Percentiles rank a stretch among this genome's conserved stretches.
Evolutionary conservation across 345 rosid genomes (phyloP).

Genomic region (Lagerstroemia speciosa): DNA sequence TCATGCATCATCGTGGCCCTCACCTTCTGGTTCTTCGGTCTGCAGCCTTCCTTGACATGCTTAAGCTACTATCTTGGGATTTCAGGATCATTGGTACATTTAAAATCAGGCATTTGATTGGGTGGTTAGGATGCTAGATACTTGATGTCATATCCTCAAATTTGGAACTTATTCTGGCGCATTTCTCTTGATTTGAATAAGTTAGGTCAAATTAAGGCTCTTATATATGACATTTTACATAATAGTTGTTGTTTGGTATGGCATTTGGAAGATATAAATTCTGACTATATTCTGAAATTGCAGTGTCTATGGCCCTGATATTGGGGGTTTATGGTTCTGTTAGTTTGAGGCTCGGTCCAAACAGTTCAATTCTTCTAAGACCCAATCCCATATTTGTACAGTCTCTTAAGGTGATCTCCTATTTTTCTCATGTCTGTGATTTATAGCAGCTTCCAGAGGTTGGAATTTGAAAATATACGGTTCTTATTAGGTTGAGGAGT

Average conservation of each 20-base stretch:
- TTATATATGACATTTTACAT: background rate
- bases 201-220: background rate
- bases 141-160: too few species aligned
- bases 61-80: background rate
- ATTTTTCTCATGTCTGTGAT: background rate
- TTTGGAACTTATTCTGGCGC: too few species aligned
- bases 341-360: conserved; percentile 59
- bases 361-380: conserved; percentile 52
- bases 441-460: background rate
- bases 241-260: background rate
- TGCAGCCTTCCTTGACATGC: conserved; percentile 13
- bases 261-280: background rate
- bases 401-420: conserved; percentile 44
- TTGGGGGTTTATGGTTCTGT: conserved; percentile 75
- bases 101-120: background rate
- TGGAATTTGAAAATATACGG: background rate
- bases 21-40: conserved; percentile 89
- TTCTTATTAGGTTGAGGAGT: conserved; percentile 52
- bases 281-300: conserved; percentile 3
- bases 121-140: background rate
- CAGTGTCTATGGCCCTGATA: conserved; percentile 86
- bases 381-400: conserved; percentile 78
- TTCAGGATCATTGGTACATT: background rate
- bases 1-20: conserved; percentile 74
- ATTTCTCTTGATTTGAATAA: too few species aligned